A percentile compares a stretch with the other conserved stretches of the same genome.
Evolutionary conservation across 768 basidiomycete species (phyloP).

Genomic region (Rhodotorula paludigena): DNA sequence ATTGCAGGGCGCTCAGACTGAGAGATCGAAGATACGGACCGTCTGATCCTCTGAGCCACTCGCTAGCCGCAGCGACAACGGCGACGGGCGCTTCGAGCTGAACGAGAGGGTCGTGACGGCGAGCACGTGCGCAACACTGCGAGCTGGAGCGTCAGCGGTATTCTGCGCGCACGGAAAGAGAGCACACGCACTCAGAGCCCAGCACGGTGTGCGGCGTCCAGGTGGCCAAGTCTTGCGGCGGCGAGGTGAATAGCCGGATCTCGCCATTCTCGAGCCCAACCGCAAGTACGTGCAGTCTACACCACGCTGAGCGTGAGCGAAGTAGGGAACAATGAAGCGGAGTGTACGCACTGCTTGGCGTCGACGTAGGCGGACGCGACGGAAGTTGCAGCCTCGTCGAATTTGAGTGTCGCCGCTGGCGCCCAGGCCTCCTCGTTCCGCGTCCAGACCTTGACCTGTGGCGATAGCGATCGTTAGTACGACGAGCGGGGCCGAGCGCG

Average conservation of each 20-base stretch:
- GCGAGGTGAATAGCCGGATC: constrained; percentile 60
- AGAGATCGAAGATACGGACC: constrained; percentile 67
- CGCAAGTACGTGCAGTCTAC: constrained; percentile 58
- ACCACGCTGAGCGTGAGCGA: neutral
- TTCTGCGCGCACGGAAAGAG: neutral
- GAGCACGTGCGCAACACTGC: constrained; percentile 66
- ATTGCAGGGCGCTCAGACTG: neutral
- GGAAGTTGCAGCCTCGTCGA: constrained; percentile 74
- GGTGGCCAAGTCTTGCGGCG: constrained; percentile 43
- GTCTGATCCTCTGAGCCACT: constrained; percentile 91
- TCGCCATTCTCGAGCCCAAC: constrained; percentile 79
- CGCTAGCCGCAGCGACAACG: constrained; percentile 56
- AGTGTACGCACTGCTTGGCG: neutral
- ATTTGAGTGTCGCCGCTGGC: constrained; percentile 58
- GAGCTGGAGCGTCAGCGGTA: constrained; percentile 20
- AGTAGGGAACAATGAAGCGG: neutral
- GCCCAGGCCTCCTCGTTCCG: constrained; percentile 49
- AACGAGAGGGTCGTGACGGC: constrained; percentile 78
- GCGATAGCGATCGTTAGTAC: neutral
- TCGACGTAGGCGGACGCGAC: constrained; percentile 59
- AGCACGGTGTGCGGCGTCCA: constrained; percentile 56
- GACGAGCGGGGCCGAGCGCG: too few species aligned
- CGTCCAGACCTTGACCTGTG: constrained; percentile 78
- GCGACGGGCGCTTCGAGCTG: constrained; percentile 52
- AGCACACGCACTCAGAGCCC: constrained; percentile 54